phyloP scores from a whole-genome alignment of 176 grass and related monocot species.

The barley (Hordeum vulgare) region DNA sequence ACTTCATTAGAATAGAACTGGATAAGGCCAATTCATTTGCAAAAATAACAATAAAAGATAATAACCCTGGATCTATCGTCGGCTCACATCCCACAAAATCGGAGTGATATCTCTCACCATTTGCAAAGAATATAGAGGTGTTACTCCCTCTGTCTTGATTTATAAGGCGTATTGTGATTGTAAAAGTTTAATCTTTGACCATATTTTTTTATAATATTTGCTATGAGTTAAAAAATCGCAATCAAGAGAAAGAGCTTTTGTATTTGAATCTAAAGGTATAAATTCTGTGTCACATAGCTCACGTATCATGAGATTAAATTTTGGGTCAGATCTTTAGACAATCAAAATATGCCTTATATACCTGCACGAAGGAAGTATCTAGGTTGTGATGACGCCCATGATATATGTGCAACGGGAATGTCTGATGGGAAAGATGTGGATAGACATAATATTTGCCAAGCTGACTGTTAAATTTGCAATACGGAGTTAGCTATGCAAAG shows the following conservation, averaged over 20 bases:
- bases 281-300: background rate
- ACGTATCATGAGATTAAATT: background rate
- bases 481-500: background rate
- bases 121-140: background rate
- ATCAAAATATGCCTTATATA: background rate
- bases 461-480: background rate
- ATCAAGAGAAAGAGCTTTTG: background rate
- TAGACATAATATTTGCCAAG: background rate
- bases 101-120: background rate
- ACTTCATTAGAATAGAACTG: background rate
- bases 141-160: background rate
- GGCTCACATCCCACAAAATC: background rate
- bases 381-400: background rate
- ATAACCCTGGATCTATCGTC: background rate
- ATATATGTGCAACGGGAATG: background rate
- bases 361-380: background rate
- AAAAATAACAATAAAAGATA: background rate
- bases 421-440: background rate
- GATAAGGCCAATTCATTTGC: background rate
- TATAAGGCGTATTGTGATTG: background rate
- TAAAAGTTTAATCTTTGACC: background rate
- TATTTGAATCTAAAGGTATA: background rate
- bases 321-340: background rate
- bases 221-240: background rate
- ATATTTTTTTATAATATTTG: background rate